These are phyloP conservation scores for Camellia sinensis DNA, from an alignment of 148 eudicot genomes.

Conservation along the genomic window DNA sequence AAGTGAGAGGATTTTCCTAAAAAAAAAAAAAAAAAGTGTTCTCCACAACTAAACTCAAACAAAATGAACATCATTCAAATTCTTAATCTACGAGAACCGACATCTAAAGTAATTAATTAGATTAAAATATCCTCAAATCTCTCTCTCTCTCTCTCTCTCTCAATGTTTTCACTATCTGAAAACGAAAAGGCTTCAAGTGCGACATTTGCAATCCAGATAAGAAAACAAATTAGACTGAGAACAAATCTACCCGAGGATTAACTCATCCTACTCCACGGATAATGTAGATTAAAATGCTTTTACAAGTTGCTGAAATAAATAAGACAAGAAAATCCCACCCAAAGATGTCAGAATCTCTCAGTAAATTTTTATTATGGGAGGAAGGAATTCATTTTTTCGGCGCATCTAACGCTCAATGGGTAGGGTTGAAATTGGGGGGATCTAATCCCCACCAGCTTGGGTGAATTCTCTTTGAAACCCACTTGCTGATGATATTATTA, in stretches of 20 bases:
- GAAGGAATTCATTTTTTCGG: slow-evolving; percentile 21
- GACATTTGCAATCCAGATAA: no score
- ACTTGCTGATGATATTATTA: slow-evolving; percentile 35
- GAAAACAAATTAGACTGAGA: no score
- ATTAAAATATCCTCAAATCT: no score
- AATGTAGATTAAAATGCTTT: neutral
- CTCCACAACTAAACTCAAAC: no score
- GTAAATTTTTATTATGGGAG: slow-evolving; percentile 1
- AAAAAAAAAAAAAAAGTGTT: no score
- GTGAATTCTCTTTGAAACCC: slow-evolving; percentile 21
- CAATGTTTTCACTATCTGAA: no score
- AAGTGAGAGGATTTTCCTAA: no score
- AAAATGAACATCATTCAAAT: no score
- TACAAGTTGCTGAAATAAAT: slow-evolving; percentile 1
- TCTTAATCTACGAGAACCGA: no score
- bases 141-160: no score
- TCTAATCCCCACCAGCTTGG: slow-evolving; percentile 38
- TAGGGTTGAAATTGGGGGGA: slow-evolving; percentile 25
- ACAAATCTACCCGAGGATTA: neutral
- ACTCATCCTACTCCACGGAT: neutral
- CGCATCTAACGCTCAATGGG: slow-evolving; percentile 24
- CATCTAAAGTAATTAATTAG: no score
- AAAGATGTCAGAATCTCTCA: slow-evolving; percentile 20
- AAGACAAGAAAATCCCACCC: slow-evolving; percentile 18
- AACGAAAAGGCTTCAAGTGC: no score